A percentile compares a stretch with the other conserved stretches of the same genome.
phyloP scores from a whole-genome alignment of 495 filamentous ascomycete genomes.

The Haplographium delicatum region DNA sequence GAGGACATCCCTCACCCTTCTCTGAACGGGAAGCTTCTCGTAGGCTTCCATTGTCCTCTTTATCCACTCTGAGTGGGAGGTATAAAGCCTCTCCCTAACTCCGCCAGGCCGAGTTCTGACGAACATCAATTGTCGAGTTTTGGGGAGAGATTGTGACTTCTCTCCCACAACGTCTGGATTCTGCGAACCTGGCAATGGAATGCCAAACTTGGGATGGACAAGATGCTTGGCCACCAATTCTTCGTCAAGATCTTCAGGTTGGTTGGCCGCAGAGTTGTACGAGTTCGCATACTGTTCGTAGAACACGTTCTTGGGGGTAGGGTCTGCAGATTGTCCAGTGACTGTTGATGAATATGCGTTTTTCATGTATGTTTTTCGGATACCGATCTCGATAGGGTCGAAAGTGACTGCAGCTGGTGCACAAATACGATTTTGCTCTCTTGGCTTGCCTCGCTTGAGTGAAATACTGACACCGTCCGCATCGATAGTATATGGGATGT shows the following conservation, averaged over 20 bases:
- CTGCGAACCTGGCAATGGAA: conserved; percentile 3
- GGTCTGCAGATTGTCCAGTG: conserved; percentile 10
- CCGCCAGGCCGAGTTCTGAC: neutral
- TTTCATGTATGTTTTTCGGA: conserved; percentile 8
- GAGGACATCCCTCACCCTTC: neutral
- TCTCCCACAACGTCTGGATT: conserved; percentile 24
- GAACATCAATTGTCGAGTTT: too few relatives aligned
- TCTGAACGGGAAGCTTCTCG: neutral
- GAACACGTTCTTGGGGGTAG: conserved; percentile 18
- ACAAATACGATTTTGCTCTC: conserved; percentile 15
- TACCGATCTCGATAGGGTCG: conserved; percentile 22
- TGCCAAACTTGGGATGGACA: conserved; percentile 20
- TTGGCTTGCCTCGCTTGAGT: neutral
- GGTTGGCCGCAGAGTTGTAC: conserved; percentile 17
- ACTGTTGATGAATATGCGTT: conserved; percentile 4
- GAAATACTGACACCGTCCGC: conserved; percentile 13
- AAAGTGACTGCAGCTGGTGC: conserved; percentile 2
- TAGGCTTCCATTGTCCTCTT: neutral
- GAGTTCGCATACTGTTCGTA: conserved; percentile 11
- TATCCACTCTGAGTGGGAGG: neutral
- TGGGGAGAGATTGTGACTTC: too few relatives aligned
- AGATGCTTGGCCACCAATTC: conserved; percentile 10
- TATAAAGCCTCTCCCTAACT: neutral
- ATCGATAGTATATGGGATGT: too few relatives aligned
- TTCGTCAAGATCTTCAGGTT: conserved; percentile 20